Evolutionary conservation across 2,329 filamentous ascomycete species (phyloP).

Genomic region (Rhinocladiella mackenziei): DNA sequence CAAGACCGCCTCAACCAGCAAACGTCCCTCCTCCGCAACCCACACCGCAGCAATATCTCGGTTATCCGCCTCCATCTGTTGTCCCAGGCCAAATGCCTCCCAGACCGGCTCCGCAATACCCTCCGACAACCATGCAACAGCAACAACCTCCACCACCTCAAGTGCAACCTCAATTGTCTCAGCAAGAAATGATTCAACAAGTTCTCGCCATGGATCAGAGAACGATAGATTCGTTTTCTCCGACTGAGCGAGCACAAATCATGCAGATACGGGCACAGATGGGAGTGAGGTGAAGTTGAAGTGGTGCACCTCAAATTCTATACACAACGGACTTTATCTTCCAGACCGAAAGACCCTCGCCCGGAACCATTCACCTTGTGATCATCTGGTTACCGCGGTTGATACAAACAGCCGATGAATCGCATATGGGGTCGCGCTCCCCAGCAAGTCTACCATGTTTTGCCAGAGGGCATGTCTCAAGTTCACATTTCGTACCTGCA

Average conservation of each 20-base stretch:
- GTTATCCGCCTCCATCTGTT: conserved; percentile 24
- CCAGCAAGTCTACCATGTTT: too few relatives aligned
- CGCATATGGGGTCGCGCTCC: too few relatives aligned
- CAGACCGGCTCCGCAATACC: conserved; percentile 34
- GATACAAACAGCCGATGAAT: too few relatives aligned
- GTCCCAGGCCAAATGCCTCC: conserved; percentile 29
- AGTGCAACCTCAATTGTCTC: conserved; percentile 45
- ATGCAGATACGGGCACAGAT: conserved; percentile 68
- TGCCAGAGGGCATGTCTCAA: too few relatives aligned
- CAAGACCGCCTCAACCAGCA: conserved; percentile 30
- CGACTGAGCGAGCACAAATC: conserved; percentile 72
- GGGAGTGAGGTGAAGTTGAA: conserved; percentile 25
- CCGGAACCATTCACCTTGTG: too few relatives aligned
- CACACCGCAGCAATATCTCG: conserved; percentile 32
- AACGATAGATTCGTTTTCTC: conserved; percentile 73
- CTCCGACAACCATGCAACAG: conserved; percentile 29
- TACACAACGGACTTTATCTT: neutral
- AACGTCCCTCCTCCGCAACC: conserved; percentile 33
- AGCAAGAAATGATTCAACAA: conserved; percentile 72
- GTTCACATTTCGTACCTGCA: too few relatives aligned
- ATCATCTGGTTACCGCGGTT: too few relatives aligned
- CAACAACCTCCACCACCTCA: conserved; percentile 39
- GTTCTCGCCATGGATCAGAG: conserved; percentile 76
- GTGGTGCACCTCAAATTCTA: neutral
- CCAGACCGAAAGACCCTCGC: too few relatives aligned